Evolutionary conservation across 1,284 basidiomycete species (phyloP).

Genomic region (Trametes versicolor): DNA sequence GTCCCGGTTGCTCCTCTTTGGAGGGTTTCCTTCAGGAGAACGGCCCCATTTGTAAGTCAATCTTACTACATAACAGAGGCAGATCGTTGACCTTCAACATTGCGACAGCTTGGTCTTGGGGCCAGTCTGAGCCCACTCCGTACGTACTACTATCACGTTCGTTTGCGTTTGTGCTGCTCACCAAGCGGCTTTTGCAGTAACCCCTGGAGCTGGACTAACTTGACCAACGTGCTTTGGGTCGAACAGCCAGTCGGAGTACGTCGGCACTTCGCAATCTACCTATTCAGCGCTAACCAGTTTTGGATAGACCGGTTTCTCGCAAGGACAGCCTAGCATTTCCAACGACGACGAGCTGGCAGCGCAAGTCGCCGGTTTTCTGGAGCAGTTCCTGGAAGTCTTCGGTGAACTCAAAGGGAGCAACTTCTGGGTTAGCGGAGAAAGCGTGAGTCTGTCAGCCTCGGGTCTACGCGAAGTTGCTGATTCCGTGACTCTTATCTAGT

Average conservation of each 20-base stretch:
- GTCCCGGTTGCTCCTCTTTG: conserved; percentile 57
- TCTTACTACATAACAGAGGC: not conserved
- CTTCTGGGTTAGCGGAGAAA: conserved; percentile 50
- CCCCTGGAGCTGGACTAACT: conserved; percentile 53
- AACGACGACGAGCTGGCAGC: conserved; percentile 52
- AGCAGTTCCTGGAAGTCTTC: conserved; percentile 52
- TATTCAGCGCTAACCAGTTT: not conserved
- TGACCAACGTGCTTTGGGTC: conserved; percentile 56
- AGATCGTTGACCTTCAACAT: not conserved
- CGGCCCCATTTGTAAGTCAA: conserved; percentile 49
- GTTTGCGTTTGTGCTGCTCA: conserved; percentile 2
- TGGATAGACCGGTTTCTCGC: conserved; percentile 48
- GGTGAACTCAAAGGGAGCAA: conserved; percentile 50
- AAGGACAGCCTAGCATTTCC: conserved; percentile 46
- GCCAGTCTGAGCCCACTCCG: conserved; percentile 60
- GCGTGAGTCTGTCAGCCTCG: conserved; percentile 37
- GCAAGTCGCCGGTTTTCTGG: conserved; percentile 49
- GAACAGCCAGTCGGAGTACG: conserved; percentile 63
- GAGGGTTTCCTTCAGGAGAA: conserved; percentile 62
- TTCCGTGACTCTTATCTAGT: conserved; percentile 32
- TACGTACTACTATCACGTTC: conserved; percentile 29
- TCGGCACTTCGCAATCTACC: conserved; percentile 3
- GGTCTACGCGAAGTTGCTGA: not conserved
- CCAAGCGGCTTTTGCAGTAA: conserved; percentile 36
- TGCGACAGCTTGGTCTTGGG: conserved; percentile 63